phyloP scores from a whole-genome alignment of 768 basidiomycete species.

The Lentinula guzmanii region DNA sequence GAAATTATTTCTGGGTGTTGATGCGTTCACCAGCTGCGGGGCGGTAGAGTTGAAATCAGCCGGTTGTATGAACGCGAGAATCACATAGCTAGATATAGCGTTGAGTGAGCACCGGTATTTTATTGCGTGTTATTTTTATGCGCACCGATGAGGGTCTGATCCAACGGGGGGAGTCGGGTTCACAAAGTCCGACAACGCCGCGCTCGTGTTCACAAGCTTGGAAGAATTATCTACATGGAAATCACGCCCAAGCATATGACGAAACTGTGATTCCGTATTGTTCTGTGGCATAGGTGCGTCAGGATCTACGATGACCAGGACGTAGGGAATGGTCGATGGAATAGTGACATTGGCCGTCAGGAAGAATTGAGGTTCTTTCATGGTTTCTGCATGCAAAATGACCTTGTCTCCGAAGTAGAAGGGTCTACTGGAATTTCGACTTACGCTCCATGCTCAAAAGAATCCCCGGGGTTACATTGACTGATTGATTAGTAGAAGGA shows the following conservation, averaged over 20 bases:
- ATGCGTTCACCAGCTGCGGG: slow-evolving; percentile 23
- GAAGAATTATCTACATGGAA: slow-evolving; percentile 26
- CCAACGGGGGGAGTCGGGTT: slow-evolving; percentile 33
- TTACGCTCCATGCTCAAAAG: slow-evolving; percentile 30
- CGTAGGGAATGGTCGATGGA: slow-evolving; percentile 22
- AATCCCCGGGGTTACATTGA: slow-evolving; percentile 30
- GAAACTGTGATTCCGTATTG: slow-evolving; percentile 26
- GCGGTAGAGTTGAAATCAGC: slow-evolving; percentile 11
- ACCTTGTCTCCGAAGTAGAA: neutral
- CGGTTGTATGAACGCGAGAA: slow-evolving; percentile 18
- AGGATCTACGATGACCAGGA: slow-evolving; percentile 36
- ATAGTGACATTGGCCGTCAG: slow-evolving; percentile 18
- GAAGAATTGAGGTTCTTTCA: slow-evolving; percentile 25
- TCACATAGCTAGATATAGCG: slow-evolving; percentile 14
- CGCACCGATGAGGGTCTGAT: slow-evolving; percentile 39
- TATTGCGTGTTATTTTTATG: neutral
- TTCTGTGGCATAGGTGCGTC: slow-evolving; percentile 37
- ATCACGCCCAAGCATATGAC: slow-evolving; percentile 35
- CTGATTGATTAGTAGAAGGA: slow-evolving; percentile 16
- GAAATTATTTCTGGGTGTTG: slow-evolving; percentile 30
- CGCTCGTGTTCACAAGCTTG: slow-evolving; percentile 28
- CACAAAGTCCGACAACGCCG: slow-evolving; percentile 32
- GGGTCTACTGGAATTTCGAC: slow-evolving; percentile 3
- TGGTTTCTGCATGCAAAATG: slow-evolving; percentile 21
- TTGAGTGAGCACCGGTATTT: neutral